Evolutionary conservation across 2,329 filamentous ascomycete species (phyloP), one percentile per base, ranked within the genome.

Genomic region (Aspergillus fijiensis): DNA sequence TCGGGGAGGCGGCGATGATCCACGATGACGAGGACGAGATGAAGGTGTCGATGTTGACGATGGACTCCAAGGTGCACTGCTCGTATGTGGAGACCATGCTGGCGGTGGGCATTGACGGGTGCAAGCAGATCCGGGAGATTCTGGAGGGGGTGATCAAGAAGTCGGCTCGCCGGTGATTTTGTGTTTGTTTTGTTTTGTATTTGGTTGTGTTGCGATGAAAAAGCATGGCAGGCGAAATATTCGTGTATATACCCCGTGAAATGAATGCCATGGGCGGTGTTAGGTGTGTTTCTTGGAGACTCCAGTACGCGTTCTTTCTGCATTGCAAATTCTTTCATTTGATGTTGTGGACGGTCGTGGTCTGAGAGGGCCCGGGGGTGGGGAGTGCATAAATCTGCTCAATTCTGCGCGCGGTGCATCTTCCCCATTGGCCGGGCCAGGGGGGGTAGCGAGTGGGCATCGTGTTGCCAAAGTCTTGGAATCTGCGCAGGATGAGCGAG

Each of bases 41-140:
- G 71, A 88, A 87, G 68, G 88, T 98, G 2, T 87, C 86, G 2
- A 89, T 93, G 6, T 77, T 96, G 64, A 84, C 93, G 12, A 90
- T 96, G 83, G 95, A 98, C 81, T 95, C 89, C 57, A 86, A 91
- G 51, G 88, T 96, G n/a, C 90, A 96, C 76, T 86, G 90, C 64
- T 76, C 75, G 16, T 85, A 92, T 59, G 73, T 98, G 61, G 94
- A 99, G 79, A 90, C 90, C 1, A 96, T 99, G 93, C 79, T 99
- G 68, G 92, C 91, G 0, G 92, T 96, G 1, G 94, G 90, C 0
- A 87, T 97, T 52, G 93, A 97, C 73, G 95, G 93, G 5, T 98
- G 94, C 76, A 92, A 89, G 77, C 89, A 93, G 73, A 87, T 98
- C 45, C 85, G 91, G 64, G 84, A 87, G 66, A 89, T 96, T 53